A percentile compares a stretch with the other conserved stretches of the same genome.
These are phyloP conservation scores for Betula pendula DNA, from an alignment of 306 rosid species.

Conservation along the genomic window DNA sequence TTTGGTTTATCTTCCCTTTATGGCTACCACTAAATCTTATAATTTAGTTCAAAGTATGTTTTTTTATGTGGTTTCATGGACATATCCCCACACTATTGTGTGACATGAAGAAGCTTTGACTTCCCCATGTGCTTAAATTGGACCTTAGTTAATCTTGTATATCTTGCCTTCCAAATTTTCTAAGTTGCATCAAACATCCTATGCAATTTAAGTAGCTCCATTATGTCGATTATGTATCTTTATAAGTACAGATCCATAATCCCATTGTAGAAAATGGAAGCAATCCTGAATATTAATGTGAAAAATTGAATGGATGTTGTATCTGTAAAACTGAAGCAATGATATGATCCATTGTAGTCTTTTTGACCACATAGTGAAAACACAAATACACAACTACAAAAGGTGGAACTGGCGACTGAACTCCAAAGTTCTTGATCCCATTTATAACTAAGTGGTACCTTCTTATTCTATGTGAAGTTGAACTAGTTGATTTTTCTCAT, in stretches of 20 bases:
- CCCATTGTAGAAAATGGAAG: not conserved
- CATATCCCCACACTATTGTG: not conserved
- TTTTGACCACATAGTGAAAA: not conserved
- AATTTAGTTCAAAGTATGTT: not conserved
- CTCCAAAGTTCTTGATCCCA: not conserved
- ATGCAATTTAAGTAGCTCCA: not conserved
- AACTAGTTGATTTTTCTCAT: not conserved
- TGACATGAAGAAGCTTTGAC: slow-evolving; percentile 5
- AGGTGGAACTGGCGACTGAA: not conserved
- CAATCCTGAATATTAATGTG: not conserved
- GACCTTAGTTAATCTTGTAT: not conserved
- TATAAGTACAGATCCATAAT: not conserved
- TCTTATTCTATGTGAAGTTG: not conserved
- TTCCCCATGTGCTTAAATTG: not conserved
- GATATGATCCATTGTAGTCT: not conserved
- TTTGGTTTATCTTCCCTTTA: slow-evolving; percentile 28
- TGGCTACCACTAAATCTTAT: slow-evolving; percentile 7
- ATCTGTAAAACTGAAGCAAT: not conserved
- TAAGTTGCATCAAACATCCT: not conserved
- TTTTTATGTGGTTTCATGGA: slow-evolving; percentile 14
- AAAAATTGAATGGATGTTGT: not conserved
- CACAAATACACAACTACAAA: not conserved
- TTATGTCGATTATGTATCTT: not conserved
- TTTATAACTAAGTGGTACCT: not conserved
- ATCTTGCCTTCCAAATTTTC: not conserved